These are phyloP conservation scores for Chaetomium sp. DNA, from an alignment of 2,329 filamentous ascomycete species.

Conservation along the genomic window DNA sequence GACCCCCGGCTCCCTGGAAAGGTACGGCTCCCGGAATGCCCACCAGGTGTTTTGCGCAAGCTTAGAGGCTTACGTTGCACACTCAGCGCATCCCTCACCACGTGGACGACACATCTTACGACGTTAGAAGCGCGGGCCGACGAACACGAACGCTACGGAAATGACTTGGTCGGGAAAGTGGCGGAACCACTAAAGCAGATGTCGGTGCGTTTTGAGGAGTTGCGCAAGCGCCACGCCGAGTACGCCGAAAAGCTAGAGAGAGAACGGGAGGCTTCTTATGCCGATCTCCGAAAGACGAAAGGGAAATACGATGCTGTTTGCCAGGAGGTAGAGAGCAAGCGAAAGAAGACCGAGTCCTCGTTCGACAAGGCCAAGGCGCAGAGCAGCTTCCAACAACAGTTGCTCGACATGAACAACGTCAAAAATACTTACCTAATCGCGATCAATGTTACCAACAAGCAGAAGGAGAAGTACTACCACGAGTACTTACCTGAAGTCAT, in stretches of 20 bases:
- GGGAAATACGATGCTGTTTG: slow-evolving; percentile 89
- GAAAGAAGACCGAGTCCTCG: slow-evolving; percentile 93
- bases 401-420: slow-evolving; percentile 92
- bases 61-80: slow-evolving; percentile 17
- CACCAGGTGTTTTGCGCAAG: slow-evolving; percentile 9
- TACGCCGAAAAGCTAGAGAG: slow-evolving; percentile 87
- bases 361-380: slow-evolving; percentile 94
- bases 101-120: slow-evolving; percentile 91
- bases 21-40: slow-evolving; percentile 47
- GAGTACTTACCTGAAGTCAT: slow-evolving; percentile 94
- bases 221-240: slow-evolving; percentile 87
- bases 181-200: slow-evolving; percentile 84
- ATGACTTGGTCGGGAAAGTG: slow-evolving; percentile 75
- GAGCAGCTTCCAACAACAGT: slow-evolving; percentile 86
- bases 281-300: slow-evolving; percentile 86
- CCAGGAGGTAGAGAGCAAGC: slow-evolving; percentile 89
- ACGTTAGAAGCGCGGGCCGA: slow-evolving; percentile 84
- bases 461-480: slow-evolving; percentile 96
- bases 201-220: slow-evolving; percentile 77
- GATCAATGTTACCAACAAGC: slow-evolving; percentile 96
- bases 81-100: slow-evolving; percentile 84
- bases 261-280: slow-evolving; percentile 82
- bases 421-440: slow-evolving; percentile 98
- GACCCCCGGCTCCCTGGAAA: slow-evolving; percentile 94
- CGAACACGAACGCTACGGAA: slow-evolving; percentile 85